These are phyloP conservation scores for Metschnikowia arizonensis DNA, from an alignment of 805 yeast species.

Conservation along the genomic window DNA sequence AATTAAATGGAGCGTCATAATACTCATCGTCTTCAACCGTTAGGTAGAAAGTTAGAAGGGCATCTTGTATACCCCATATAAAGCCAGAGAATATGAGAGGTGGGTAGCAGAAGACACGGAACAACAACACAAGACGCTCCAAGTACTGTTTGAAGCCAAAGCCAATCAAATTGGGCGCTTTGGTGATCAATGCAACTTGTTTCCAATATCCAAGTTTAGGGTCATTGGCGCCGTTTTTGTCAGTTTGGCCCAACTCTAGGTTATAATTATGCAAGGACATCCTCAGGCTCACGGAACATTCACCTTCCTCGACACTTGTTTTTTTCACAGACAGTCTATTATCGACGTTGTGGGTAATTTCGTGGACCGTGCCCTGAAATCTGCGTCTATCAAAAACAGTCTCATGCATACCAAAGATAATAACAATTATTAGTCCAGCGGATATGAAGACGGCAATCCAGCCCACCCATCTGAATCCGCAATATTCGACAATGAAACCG, in stretches of 20 bases:
- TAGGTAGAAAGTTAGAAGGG: constrained; percentile 67
- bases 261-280: constrained; percentile 14
- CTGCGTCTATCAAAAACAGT: constrained; percentile 53
- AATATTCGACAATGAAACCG: constrained; percentile 59
- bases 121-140: constrained; percentile 44
- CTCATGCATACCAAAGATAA: constrained; percentile 65
- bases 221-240: constrained; percentile 38
- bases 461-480: constrained; percentile 78
- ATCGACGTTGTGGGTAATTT: background rate
- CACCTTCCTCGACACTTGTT: constrained; percentile 3
- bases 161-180: constrained; percentile 58
- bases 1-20: constrained; percentile 63
- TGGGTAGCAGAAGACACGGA: constrained; percentile 59
- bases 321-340: constrained; percentile 1
- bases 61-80: constrained; percentile 82
- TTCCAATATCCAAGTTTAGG: constrained; percentile 40
- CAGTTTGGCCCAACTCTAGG: constrained; percentile 13
- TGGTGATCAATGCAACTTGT: constrained; percentile 48
- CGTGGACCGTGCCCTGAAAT: constrained; percentile 17
- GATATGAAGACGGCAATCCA: constrained; percentile 59
- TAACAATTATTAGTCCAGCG: constrained; percentile 45
- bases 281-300: constrained; percentile 13
- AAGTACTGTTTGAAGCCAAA: constrained; percentile 63
- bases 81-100: constrained; percentile 62
- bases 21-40: constrained; percentile 69